Evolutionary conservation across 257 asterid species (phyloP).

Genomic region (Fraxinus cuspidata): DNA sequence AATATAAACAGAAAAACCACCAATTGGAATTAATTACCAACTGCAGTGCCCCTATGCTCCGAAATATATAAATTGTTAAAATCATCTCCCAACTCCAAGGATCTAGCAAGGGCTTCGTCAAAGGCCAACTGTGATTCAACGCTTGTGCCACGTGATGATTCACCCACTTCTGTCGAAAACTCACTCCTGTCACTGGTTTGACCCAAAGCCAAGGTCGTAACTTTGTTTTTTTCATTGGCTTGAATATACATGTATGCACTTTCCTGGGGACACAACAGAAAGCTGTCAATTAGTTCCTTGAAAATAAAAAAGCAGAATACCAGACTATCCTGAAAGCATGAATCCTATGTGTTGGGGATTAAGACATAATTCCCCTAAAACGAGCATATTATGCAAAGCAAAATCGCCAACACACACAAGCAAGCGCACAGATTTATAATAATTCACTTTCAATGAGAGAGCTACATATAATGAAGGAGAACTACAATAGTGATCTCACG

Average conservation of each 20-base stretch:
- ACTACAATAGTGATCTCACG: not conserved
- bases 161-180: constrained; percentile 40
- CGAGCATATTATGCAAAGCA: not conserved
- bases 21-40: not conserved
- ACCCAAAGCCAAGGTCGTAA: constrained; percentile 34
- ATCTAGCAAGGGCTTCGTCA: constrained; percentile 89
- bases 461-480: not conserved
- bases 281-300: not conserved
- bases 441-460: not conserved
- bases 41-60: constrained; percentile 41
- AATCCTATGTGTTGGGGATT: not conserved
- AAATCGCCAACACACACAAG: not conserved
- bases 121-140: constrained; percentile 63
- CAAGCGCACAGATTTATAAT: not conserved
- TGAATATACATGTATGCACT: constrained; percentile 67
- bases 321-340: not conserved
- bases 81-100: constrained; percentile 80
- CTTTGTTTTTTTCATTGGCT: constrained; percentile 28
- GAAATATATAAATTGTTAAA: constrained; percentile 51
- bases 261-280: constrained; percentile 55
- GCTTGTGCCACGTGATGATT: constrained; percentile 34
- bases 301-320: not conserved
- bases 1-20: not conserved
- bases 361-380: not conserved
- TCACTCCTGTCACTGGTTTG: constrained; percentile 48